A percentile compares a stretch with the other conserved stretches of the same genome.
Evolutionary conservation across 2,329 filamentous ascomycete species (phyloP).

Genomic region (Colletotrichum sansevieriae): DNA sequence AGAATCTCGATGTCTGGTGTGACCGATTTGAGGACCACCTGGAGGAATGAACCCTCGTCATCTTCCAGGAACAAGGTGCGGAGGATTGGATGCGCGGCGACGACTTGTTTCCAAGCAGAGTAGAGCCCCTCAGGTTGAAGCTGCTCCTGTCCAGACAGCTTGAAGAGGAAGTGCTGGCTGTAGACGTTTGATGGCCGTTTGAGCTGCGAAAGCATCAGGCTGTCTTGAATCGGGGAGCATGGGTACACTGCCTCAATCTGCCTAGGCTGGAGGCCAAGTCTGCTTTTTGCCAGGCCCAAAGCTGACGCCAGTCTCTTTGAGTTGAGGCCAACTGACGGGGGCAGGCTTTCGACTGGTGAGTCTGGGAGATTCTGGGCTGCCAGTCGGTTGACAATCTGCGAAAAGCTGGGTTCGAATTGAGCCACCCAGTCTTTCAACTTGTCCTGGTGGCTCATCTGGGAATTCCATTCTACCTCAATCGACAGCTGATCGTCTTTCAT

Average conservation of each 20-base stretch:
- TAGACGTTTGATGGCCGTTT: neutral
- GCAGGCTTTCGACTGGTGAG: neutral
- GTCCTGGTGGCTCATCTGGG: conserved; percentile 25
- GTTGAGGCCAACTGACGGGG: neutral
- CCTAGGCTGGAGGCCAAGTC: neutral
- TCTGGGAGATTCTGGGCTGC: neutral
- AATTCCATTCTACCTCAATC: conserved; percentile 29
- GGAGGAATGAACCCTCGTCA: neutral
- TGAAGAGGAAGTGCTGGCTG: conserved; percentile 27
- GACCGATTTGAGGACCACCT: conserved; percentile 4
- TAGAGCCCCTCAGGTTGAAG: neutral
- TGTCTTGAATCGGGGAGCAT: conserved; percentile 32
- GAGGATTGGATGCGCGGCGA: neutral
- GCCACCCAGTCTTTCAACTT: conserved; percentile 10
- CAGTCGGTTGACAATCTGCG: neutral
- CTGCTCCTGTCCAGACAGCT: neutral
- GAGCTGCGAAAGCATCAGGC: conserved; percentile 32
- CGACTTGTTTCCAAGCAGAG: conserved; percentile 19
- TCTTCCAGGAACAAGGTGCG: conserved; percentile 21
- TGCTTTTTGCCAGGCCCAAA: neutral
- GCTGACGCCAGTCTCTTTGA: neutral
- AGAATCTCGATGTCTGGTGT: neutral
- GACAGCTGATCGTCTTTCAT: conserved; percentile 4
- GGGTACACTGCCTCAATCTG: conserved; percentile 25
- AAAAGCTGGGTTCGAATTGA: neutral